A percentile compares a stretch with the other conserved stretches of the same genome.
phyloP scores from a whole-genome alignment of 305 asterid genomes.

The Nicotiana rustica region DNA sequence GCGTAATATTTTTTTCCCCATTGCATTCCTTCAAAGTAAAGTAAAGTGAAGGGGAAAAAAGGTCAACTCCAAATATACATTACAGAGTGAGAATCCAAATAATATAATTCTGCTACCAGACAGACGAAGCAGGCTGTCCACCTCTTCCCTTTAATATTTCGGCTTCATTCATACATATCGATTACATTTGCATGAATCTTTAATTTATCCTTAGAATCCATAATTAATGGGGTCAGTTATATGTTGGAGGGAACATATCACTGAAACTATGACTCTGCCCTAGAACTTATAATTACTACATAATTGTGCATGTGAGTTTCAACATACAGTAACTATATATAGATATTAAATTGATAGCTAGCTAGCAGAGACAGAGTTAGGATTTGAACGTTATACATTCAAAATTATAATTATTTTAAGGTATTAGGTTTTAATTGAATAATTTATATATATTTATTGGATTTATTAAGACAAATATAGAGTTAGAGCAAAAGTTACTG shows the following conservation, averaged over 20 bases:
- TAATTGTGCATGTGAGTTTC: too few species aligned
- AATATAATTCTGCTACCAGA: not conserved
- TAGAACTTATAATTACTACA: not conserved
- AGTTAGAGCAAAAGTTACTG: too few species aligned
- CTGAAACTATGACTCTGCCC: not conserved
- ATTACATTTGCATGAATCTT: not conserved
- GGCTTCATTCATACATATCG: not conserved
- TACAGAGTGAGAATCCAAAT: not conserved
- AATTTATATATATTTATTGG: too few species aligned
- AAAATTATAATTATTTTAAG: too few species aligned
- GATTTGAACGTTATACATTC: too few species aligned
- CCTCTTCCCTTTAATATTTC: not conserved
- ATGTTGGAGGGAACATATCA: conserved; percentile 21
- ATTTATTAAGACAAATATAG: too few species aligned
- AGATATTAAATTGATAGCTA: too few species aligned
- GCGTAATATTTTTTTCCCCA: not conserved
- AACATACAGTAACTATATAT: too few species aligned
- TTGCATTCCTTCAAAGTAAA: not conserved
- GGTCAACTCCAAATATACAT: conserved; percentile 3
- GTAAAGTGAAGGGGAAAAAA: not conserved
- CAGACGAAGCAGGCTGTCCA: not conserved
- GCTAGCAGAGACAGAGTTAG: too few species aligned
- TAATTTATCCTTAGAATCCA: not conserved
- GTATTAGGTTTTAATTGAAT: too few species aligned
- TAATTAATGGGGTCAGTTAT: not conserved